Base-by-base conservation (phyloP, 352 stramenopile species). In the Globisporangium iwayamae region DNA sequence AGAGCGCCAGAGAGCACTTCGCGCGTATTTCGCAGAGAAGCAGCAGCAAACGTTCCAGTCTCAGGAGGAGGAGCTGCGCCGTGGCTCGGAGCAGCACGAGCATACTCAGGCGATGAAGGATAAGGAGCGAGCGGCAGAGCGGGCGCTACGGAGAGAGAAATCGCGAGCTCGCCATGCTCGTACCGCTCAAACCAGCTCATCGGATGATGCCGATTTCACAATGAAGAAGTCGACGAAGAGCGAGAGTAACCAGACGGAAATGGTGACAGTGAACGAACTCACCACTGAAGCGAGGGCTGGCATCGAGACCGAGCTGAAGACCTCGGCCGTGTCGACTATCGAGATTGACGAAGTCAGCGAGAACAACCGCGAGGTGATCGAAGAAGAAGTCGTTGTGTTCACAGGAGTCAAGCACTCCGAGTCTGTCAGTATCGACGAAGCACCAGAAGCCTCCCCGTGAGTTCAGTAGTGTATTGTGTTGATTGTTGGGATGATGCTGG, bases 71-170 rank as follows among this genome's bases (percentile, higher is more conserved):
- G 77, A 84, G 50, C 61, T 88, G 13, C 75, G 81, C 8, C 76
- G 76, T n/a, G 78, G 78, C 28, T 69, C 78, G 36, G 75, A 86
- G 50, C 70, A 79, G 47, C 78, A 89, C 63, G 75, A 84, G 47
- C 80, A 81, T 45, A 65, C 69, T 2, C 66, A 76, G 53, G 10
- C 60, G 10, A 57, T 72, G 57, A 69, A 74, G 39, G 70, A 72
- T 18, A 72, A 75, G 53, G 62, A 72, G 43, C 62, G 62, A 9
- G 62, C 25, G 2, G 45, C 56, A 1, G 62, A 57, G 22, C 56
- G 28, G 16, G 55, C 62, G 39, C 25, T 52, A n/a, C 62, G 62
- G 16, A 53, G 43, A 53, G 62, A 68, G n/a, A 57, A 57, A 30
- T 45, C 54, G 20, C 62, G 36, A 13, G 54, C 34, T 16, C 54